Evolutionary conservation across 2,329 filamentous ascomycete genomes (phyloP), one percentile per base, ranked within the genome.

Genomic region (Ceratocystis alfenasii): DNA sequence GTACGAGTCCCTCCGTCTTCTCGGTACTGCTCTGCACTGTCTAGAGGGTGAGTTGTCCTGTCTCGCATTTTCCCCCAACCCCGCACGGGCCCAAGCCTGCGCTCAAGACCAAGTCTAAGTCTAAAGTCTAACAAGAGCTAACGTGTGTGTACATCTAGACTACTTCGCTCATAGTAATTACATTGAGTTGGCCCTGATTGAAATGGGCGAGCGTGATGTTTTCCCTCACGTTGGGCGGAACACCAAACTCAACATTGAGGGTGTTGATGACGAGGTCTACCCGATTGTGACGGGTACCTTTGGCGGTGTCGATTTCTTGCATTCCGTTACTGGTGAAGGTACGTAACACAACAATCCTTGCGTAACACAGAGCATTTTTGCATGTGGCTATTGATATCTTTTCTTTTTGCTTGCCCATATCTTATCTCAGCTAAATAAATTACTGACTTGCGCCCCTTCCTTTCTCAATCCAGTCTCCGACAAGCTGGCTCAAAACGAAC

Each of bases 81-180:
- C 61, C 72, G 64, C 57, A 17, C 53, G 5, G 20, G 25, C 45
- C 1, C 6, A 25, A 12, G 6, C 3, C 30, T 25, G 22, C 53
- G 1, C 53, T 4, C 6, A 4, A 6, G 30, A 6, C 5, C 6
- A 53, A 44, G 17, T 50, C 5, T 33, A 41, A 41, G 36, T 41
- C 22, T 45, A 53, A 17, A 7, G 33, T 20, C 12, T 12, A 30
- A n/a, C 48, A 44, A 36, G 22, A 33, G 25, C 30, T 65, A 57
- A 62, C 55, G 48, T 44, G 7, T 7, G 5, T 10, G 10, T 50
- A 22, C 22, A 30, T 15, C 25, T 65, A 83, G 92, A 96, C 74
- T 97, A 87, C 77, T 87, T 91, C 65, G 93, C 92, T 17, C 93
- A 96, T 77, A 95, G 90, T 74, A 96, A 96, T 79, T 96, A 95